Conservation (phyloP, 306 rosid species). For the Cicer yamashitae region DNA sequence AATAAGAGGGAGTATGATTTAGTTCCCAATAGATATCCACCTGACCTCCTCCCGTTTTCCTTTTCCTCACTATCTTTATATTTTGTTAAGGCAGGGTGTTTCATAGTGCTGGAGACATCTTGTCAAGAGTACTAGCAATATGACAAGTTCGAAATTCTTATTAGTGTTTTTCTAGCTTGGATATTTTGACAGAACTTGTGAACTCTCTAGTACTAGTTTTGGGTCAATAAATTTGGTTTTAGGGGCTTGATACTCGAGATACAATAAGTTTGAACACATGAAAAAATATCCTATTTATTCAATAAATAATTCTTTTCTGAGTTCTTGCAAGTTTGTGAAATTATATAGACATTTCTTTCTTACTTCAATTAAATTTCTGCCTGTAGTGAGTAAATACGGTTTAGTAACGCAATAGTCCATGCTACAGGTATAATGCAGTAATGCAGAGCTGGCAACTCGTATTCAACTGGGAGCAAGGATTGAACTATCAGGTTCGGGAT, state of each 20-base stretch:
- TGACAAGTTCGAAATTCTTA: slow-evolving; percentile 6
- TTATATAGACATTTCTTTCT: neutral
- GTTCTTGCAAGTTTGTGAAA: slow-evolving; percentile 29
- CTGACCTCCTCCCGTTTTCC: neutral
- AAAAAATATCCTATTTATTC: slow-evolving; percentile 11
- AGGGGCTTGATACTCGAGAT: slow-evolving; percentile 32
- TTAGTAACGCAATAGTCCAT: slow-evolving; percentile 25
- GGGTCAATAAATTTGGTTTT: slow-evolving; percentile 18
- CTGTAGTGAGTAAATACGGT: neutral
- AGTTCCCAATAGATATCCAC: neutral
- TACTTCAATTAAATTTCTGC: slow-evolving; percentile 1
- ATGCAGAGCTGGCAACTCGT: slow-evolving; percentile 88
- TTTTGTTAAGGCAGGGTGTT: neutral
- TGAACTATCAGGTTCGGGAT: slow-evolving; percentile 87
- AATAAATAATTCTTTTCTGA: neutral
- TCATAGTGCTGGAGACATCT: slow-evolving; percentile 20
- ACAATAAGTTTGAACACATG: slow-evolving; percentile 28
- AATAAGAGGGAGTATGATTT: neutral
- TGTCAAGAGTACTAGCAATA: slow-evolving; percentile 24
- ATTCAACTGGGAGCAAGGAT: slow-evolving; percentile 88
- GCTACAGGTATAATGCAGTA: slow-evolving; percentile 75
- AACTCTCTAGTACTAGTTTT: slow-evolving; percentile 33
- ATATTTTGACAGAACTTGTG: slow-evolving; percentile 25
- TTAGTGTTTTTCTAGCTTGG: neutral
- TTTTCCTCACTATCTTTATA: neutral